These are phyloP conservation scores for Theileria parva DNA, from an alignment of 169 alveolate species.

Conservation along the genomic window DNA sequence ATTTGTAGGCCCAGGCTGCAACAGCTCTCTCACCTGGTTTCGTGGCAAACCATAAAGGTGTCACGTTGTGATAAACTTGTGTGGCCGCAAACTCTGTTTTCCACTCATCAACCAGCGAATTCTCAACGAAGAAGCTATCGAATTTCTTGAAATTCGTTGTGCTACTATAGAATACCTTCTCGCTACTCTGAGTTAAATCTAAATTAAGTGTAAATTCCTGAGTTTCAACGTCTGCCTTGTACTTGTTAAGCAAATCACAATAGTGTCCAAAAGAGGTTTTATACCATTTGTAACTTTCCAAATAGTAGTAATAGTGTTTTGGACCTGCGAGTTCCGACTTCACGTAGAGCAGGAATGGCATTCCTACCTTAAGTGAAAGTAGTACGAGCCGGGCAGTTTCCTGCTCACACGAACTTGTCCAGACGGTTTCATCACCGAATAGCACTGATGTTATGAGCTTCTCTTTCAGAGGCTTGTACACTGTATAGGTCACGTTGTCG, in stretches of 20 bases:
- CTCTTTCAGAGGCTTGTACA: slow-evolving; percentile 4
- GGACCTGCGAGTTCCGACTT: neutral
- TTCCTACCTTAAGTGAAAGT: neutral
- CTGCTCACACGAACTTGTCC: neutral
- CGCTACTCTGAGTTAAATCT: neutral
- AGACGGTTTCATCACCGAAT: neutral
- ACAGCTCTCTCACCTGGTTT: slow-evolving; percentile 1
- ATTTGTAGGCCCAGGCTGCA: slow-evolving; percentile 13
- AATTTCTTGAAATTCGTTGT: neutral
- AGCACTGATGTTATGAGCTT: neutral
- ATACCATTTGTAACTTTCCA: neutral
- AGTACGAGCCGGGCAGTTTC: neutral
- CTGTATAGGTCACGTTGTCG: slow-evolving; percentile 7
- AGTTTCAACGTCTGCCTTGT: neutral
- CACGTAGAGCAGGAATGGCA: slow-evolving; percentile 4
- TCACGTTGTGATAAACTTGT: neutral
- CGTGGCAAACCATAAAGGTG: neutral
- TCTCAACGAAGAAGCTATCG: neutral
- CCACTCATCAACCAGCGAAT: neutral
- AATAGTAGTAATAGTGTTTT: neutral
- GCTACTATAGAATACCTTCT: neutral
- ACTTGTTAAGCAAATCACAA: neutral
- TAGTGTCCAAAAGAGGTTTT: neutral
- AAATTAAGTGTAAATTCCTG: neutral
- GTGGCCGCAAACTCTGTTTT: neutral